Conservation (phyloP, 2,329 filamentous ascomycete species). For the Ceratocystis colombiana region DNA sequence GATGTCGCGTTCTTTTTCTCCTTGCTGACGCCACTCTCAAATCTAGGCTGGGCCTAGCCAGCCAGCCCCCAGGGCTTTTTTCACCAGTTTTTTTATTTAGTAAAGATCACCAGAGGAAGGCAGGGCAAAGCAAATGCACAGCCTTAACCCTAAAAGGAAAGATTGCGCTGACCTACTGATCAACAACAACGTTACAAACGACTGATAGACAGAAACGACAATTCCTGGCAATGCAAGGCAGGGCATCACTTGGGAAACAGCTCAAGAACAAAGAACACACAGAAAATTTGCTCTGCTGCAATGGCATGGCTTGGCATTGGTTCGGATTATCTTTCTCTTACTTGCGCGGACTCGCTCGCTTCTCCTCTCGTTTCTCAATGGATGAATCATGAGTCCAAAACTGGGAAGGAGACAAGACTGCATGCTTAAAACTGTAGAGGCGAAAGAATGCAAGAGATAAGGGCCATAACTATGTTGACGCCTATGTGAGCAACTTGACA, state of each 20-base stretch:
- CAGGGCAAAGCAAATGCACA: background rate
- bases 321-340: conserved; percentile 6
- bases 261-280: background rate
- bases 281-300: background rate
- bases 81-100: background rate
- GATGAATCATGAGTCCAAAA: background rate
- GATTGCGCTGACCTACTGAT: background rate
- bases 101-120: background rate
- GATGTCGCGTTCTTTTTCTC: background rate
- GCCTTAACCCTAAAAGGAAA: background rate
- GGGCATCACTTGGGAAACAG: too few relatives aligned
- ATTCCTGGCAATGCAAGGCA: too few relatives aligned
- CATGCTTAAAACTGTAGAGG: background rate
- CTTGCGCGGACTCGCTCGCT: conserved; percentile 2
- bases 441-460: background rate
- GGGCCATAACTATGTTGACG: background rate
- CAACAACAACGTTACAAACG: background rate
- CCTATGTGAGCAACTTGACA: background rate
- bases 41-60: background rate
- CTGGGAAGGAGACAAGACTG: background rate
- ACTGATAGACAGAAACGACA: background rate
- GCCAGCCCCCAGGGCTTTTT: background rate
- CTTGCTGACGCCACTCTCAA: conserved; percentile 1
- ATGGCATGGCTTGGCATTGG: conserved; percentile 8
- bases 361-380: background rate